Base-by-base conservation (phyloP, 2,329 filamentous ascomycete genomes). In the Aspergillus calidoustus region DNA sequence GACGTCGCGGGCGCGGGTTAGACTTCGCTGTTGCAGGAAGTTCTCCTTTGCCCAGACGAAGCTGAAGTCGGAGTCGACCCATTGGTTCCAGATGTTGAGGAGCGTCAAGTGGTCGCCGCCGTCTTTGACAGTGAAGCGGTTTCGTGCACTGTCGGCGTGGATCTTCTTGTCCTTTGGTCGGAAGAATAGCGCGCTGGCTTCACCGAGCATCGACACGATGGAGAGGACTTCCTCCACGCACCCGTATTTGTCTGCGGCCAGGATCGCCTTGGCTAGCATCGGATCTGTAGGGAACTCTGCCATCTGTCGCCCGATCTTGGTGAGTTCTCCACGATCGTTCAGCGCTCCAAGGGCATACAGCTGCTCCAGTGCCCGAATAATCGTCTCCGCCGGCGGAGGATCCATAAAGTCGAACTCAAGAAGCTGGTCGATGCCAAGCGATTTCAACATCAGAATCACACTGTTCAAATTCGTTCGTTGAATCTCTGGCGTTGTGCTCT, bases 321-420 rank as follows among this genome's bases (percentile, higher is more conserved):
- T 98, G 48, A 99, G 82, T 65, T 93, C 90, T 61, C 94, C 95
- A 68, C 89, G 89, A 75, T 94, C 90, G 72, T 97, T 96, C 53
- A 99, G 82, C 0, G 92, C 92, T 30, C 95, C 93, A 0, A 98
- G 83, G 0, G 93, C 93, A 73, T 97, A 99, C 0, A 99, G 85
- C 71, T 95, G 90, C 74, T 98, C 95, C 50, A 99, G 81, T 0
- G 93, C 91, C 23, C 91, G 88, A 66, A 97, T 96, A 34, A 99
- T 86, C 1, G 93, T 91, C 72, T 97, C 92, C 0, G 92, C 91
- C 0, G 93, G 90, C 0, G 95, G 95, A 0, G 93, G 90, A 69
- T 98, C 94, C 88, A 98, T 93, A 70, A 97, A 98, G 73, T 97
- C 93, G 72, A 99, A 99, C 63, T 94, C 89, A 6, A 99, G 85